Evolutionary conservation across 1,284 basidiomycete genomes (phyloP).

Genomic region (Omphalotus olearius): DNA sequence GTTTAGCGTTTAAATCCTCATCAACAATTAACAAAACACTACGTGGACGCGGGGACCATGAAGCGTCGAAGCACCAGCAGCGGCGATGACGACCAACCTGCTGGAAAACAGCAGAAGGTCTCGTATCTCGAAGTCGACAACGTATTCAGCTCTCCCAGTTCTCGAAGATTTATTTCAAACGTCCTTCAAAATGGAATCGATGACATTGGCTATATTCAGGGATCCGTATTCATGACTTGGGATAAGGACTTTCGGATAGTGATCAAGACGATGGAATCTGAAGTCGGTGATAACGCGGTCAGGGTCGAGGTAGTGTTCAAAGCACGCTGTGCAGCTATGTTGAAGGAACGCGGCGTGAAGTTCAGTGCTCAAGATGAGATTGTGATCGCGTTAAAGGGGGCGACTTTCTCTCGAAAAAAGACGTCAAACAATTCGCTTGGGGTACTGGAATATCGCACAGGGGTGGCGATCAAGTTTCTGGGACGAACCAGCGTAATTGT

Average conservation of each 20-base stretch:
- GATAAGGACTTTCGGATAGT: conserved; percentile 22
- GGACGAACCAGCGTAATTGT: neutral
- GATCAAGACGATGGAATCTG: conserved; percentile 11
- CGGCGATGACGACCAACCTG: neutral
- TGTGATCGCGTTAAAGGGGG: conserved; percentile 40
- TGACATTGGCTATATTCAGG: conserved; percentile 32
- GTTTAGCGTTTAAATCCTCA: no score
- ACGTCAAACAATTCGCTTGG: conserved; percentile 31
- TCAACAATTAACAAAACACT: no score
- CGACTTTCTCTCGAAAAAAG: conserved; percentile 21
- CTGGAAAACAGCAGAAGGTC: neutral
- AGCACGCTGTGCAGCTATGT: conserved; percentile 25
- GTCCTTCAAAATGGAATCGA: conserved; percentile 17
- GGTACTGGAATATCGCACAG: conserved; percentile 31
- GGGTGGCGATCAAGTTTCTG: neutral
- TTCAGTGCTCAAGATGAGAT: conserved; percentile 30
- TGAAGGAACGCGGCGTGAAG: conserved; percentile 28
- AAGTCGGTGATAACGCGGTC: conserved; percentile 15
- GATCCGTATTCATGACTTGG: conserved; percentile 41
- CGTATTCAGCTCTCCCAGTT: conserved; percentile 5
- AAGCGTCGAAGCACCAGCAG: neutral
- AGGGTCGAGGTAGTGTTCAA: conserved; percentile 35
- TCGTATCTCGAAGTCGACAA: neutral
- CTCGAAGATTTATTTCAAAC: conserved; percentile 11
- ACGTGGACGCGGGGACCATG: neutral